Base-by-base conservation (phyloP, 129 eudicot genomes). In the Artemisia tridentata region DNA sequence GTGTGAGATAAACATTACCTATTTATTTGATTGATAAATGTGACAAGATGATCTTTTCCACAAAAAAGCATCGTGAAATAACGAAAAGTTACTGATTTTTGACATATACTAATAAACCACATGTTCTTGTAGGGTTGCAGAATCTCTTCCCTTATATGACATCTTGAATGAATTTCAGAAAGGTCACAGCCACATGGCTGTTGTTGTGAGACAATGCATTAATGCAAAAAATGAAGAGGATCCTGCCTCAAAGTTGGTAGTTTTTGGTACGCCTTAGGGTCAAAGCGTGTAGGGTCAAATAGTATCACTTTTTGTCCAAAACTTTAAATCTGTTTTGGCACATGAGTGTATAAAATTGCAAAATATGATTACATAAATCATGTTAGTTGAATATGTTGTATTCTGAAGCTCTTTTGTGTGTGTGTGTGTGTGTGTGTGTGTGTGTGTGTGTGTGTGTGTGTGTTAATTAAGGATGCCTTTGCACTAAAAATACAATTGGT, bases 181-280 rank as follows among this genome's bases (percentile, higher is more conserved):
- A 77, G 98, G 98, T 70, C 92, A 87, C 76, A 92, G 98, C 63
- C 98, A 92, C 85, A 92, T 92, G 98, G 98, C 96, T 11, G 92
- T 87, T 64, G 96, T 92, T 41, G 79, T 89, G 46, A 84, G 83
- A 71, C 92, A 73, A 55, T 55, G 75, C 16, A 27, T 12, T 18
- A 55, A 65, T 11, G 45, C 60, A 80, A 85, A 72, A 54, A 27
- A 38, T 38, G 45, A 29, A 13, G 83, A 75, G 31, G 74, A 75
- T 25, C 66, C 74, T 52, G 82, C 67, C 67, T 69, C 64, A 1
- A 23, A 23, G 29, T 59, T 43, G 65, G 43, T 25, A 20, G 65
- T 59, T 13, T 38, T 59, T 59, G 16, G 34, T 11, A 25, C n/a
- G n/a, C n/a, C n/a, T n/a, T n/a, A 3, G 18, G 43, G 16, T 59